These are phyloP conservation scores for Dioscorea zingiberensis DNA, from an alignment of 106 monocot species.

Conservation along the genomic window DNA sequence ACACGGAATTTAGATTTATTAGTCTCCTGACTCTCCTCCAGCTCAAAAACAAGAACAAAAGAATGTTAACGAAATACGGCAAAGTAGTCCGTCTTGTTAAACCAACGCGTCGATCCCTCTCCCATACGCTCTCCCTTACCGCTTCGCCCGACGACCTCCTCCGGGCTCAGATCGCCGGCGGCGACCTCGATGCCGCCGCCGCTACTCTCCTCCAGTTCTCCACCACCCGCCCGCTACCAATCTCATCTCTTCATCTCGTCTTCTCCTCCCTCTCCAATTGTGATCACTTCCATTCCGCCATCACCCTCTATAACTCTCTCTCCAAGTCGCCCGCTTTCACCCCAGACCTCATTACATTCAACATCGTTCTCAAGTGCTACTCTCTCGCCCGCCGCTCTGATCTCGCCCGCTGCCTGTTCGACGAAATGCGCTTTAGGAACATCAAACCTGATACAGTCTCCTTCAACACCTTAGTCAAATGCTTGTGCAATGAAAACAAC, in stretches of 20 bases:
- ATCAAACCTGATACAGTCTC: constrained; percentile 18
- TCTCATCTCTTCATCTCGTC: constrained; percentile 5
- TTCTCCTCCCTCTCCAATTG: constrained; percentile 1
- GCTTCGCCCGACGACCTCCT: neutral
- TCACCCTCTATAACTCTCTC: constrained; percentile 2
- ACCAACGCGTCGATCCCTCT: neutral
- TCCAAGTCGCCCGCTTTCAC: neutral
- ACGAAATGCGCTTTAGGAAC: constrained; percentile 16
- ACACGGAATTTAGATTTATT: too few species aligned
- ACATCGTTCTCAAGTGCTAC: constrained; percentile 4
- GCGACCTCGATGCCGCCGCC: constrained; percentile 1
- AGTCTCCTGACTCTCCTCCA: too few species aligned
- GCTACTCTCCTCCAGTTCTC: neutral
- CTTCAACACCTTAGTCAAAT: constrained; percentile 47
- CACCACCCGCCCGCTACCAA: neutral
- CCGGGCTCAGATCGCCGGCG: neutral
- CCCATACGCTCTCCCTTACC: neutral
- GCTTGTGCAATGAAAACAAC: constrained; percentile 13
- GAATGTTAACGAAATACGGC: too few species aligned
- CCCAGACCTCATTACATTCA: constrained; percentile 10
- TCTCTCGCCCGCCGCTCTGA: constrained; percentile 9
- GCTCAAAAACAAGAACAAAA: too few species aligned
- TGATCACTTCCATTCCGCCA: neutral
- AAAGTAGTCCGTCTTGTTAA: too few species aligned
- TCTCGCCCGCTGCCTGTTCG: constrained; percentile 27